phyloP scores from a whole-genome alignment of 1,284 basidiomycete genomes.

The Megacollybia platyphylla region DNA sequence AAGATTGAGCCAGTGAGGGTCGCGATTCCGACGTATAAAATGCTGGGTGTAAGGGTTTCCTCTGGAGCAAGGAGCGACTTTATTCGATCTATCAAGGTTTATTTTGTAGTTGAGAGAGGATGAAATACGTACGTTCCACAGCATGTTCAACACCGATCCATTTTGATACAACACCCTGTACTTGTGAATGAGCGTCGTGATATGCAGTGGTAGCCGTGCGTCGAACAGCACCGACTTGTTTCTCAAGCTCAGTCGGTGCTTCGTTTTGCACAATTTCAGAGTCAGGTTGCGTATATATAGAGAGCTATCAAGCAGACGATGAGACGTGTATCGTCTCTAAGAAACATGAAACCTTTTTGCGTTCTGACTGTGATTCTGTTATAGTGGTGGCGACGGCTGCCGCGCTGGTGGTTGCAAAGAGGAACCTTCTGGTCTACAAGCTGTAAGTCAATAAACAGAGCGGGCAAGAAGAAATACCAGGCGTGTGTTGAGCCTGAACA shows the following conservation, averaged over 20 bases:
- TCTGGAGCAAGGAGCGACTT: constrained; percentile 70
- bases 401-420: no score
- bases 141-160: constrained; percentile 78
- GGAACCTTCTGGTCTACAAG: no score
- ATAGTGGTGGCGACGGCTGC: no score
- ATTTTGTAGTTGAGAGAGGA: neutral
- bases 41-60: constrained; percentile 76
- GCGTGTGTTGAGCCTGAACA: no score
- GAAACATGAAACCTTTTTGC: neutral
- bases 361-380: neutral
- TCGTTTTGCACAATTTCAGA: constrained; percentile 59
- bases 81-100: constrained; percentile 44
- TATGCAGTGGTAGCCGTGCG: constrained; percentile 41
- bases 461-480: no score
- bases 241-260: constrained; percentile 59
- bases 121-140: constrained; percentile 63
- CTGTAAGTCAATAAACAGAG: no score
- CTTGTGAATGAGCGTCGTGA: constrained; percentile 41
- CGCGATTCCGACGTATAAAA: constrained; percentile 81
- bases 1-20: constrained; percentile 81
- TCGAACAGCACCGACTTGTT: constrained; percentile 57
- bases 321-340: neutral
- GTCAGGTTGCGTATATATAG: constrained; percentile 62
- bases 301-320: constrained; percentile 35
- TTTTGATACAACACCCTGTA: constrained; percentile 57